Base-by-base conservation (phyloP, 2,329 filamentous ascomycete species). In the Talaromyces sp. region DNA sequence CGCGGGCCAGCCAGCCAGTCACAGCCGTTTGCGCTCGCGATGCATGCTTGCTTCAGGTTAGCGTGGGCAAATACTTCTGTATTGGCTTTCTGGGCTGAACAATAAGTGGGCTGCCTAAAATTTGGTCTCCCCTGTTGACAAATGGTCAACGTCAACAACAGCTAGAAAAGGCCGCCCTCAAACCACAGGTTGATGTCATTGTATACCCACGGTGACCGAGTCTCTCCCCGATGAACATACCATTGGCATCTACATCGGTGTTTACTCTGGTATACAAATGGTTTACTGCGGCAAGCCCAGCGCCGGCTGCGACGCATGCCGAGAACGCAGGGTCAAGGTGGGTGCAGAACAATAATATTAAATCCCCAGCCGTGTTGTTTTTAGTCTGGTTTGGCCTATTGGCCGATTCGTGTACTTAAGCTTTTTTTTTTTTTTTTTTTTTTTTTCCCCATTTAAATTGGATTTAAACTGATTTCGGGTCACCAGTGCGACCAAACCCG, bases 401-500 rank as follows among this genome's bases (percentile, higher is more conserved):
- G 41, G 41, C 41, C n/a, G 9, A 9, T 46, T 21, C 3, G n/a
- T n/a, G n/a, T n/a, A n/a, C n/a, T 17, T 46, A 24, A 46, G 43
- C 21, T 11, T 24, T 24, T 24, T 46, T 13, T 2, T 2, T 46
- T 62, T 11, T 24, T 24, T 24, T 46, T 13, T 2, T 2, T 46
- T 62, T 32, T 13, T 13, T 3, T 13, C 13, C 4, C 5, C 13
- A 14, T 1, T 14, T 14, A 35, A 35, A 32, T 13, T 35, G 32
- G 32, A 35, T 14, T 35, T 35, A 35, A 62, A 55, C 58, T 49
- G 31, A 55, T 53, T 59, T 58, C 19, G 29, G 11, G 21, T 8
- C 9, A 64, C 11, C 59, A 85, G 83, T 88, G 86, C 73, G 85
- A 88, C 71, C 85, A 84, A 69, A 78, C 80, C 53, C 78, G 77